Conservation (phyloP, 179 eudicot species). For the Beta corolliflora region DNA sequence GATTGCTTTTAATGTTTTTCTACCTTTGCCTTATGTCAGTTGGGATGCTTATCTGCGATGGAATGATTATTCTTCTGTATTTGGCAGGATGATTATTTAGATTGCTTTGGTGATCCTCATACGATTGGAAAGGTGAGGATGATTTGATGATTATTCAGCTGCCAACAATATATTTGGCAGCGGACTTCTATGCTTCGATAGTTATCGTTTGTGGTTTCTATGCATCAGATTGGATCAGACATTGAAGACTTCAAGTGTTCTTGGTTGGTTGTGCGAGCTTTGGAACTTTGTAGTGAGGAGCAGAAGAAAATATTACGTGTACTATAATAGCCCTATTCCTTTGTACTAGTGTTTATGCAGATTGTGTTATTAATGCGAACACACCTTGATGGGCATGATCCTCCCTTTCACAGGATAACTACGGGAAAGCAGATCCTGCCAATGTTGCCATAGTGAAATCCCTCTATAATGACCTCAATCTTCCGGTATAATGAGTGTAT, state of each 20-base stretch:
- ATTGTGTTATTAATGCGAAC: no score
- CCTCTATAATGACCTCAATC: conserved; percentile 49
- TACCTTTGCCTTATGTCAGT: neutral
- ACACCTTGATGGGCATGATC: neutral
- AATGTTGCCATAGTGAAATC: conserved; percentile 53
- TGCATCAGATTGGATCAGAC: conserved; percentile 72
- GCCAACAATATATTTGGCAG: neutral
- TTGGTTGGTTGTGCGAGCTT: conserved; percentile 80
- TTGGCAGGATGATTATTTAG: conserved; percentile 72
- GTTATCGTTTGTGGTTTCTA: conserved; percentile 8
- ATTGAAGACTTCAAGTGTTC: conserved; percentile 80
- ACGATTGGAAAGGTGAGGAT: conserved; percentile 64
- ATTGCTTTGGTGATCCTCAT: conserved; percentile 67
- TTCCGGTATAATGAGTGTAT: conserved; percentile 43
- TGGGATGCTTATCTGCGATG: conserved; percentile 4
- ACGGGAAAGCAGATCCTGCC: conserved; percentile 58
- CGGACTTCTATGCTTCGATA: neutral
- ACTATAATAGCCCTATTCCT: conserved; percentile 28
- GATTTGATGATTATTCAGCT: neutral
- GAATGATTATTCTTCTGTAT: neutral
- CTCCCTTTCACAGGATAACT: conserved; percentile 51
- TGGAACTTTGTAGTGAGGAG: conserved; percentile 60
- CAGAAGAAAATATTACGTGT: conserved; percentile 60
- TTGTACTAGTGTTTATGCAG: neutral
- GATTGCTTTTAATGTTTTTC: neutral